Evolutionary conservation across 2,329 filamentous ascomycete genomes (phyloP), one percentile per base, ranked within the genome.

Genomic region (Fusarium sacchari): DNA sequence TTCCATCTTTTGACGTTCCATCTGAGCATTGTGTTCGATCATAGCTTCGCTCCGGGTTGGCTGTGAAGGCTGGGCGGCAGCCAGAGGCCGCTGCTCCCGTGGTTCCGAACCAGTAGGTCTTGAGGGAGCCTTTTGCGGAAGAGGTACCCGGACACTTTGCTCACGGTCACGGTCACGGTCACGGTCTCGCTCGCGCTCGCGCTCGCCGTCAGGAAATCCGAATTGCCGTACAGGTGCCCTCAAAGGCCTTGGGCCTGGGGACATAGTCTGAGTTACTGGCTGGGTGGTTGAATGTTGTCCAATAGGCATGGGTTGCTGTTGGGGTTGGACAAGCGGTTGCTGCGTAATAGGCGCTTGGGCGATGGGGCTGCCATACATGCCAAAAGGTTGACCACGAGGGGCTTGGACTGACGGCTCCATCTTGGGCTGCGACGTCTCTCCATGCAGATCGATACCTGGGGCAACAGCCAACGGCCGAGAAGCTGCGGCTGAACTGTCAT

Each of bases 401-500:
- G 78, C 76, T 55, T 81, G 81, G 18, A 67, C 73, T 17, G 74
- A 53, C 36, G 82, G 78, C 60, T 89, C 88, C 59, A 83, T 76
- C 79, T 89, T 89, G 55, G 83, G 69, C 42, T 82, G 79, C 13
- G 82, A 73, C n/a, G 82, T 76, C 58, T 90, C 88, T 56, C 84
- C 82, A 34, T 83, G 80, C 43, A 83, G 77, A 24, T 89, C 87
- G 59, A 80, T 69, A 34, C 82, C 82, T 40, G 83, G 83, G 46
- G 86, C 85, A 65, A 87, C 85, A 30, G 85, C 86, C 70, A 88
- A 80, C n/a, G 87, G 84, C 32, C 81, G 79, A 26, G 81, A 79
- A 17, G 79, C 64, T 30, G 77, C 66, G 28, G 83, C 78, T 43
- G 83, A 83, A 81, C 77, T 62, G 80, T 85, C 76, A 80, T 83